Base-by-base conservation (phyloP, 768 basidiomycete species). In the Leccinum boreale region DNA sequence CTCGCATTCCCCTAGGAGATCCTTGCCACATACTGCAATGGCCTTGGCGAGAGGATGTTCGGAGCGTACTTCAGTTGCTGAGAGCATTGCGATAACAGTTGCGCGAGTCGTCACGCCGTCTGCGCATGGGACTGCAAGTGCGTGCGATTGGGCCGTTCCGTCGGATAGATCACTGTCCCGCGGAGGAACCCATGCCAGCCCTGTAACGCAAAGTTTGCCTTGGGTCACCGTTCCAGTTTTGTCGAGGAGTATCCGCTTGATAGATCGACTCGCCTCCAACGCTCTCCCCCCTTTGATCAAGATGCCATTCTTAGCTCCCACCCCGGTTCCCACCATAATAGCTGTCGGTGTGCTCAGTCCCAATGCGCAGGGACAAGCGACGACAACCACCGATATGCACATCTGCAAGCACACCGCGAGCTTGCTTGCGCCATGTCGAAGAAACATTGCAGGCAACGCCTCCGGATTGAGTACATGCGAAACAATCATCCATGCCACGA, bases 321-420 rank as follows among this genome's bases (percentile, higher is more conserved):
- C 86, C 1, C 97, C 97, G 0, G 96, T 98, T 17, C 97, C 97
- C 31, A 98, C 97, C 97, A 98, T 98, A 74, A 98, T 94, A 2
- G 96, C 97, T 0, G 97, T 98, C 1, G 97, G 97, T 0, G 96
- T 98, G 55, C 92, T 92, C 58, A 98, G 81, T 5, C 96, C 97
- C 33, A 99, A 82, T 0, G 97, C 96, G 70, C 97, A 99, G 0
- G 97, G 97, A 72, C 97, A 99, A 21, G 97, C 96, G 52, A 99
- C 94, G 50, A 99, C 97, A 58, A 99, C 84, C 60, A 98, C 97
- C 42, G 92, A 94, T 69, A 98, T 99, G 72, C 96, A 98, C 67
- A 99, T 86, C 76, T 96, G 94, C 49, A 99, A 78, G 70, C 95
- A 98, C 14, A 96, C 89, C 7, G 92, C 90, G 58, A 98, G 78